These are phyloP conservation scores for Batrachochytrium dendrobatidis DNA, from an alignment of 371 early-diverging fungal genomes.

Conservation along the genomic window DNA sequence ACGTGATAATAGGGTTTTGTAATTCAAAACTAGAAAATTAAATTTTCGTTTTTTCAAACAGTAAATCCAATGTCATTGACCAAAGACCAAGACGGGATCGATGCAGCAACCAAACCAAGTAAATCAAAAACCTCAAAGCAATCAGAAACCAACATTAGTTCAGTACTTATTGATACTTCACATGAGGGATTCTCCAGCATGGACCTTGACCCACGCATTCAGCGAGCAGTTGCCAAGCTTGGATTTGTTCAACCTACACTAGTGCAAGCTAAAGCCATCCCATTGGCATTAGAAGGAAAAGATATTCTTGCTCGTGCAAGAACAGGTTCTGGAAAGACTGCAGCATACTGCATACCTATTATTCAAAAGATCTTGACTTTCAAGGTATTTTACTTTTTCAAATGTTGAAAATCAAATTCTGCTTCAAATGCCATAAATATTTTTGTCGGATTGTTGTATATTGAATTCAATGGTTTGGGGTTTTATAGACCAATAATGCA, in stretches of 20 bases:
- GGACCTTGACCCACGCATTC: slow-evolving; percentile 79
- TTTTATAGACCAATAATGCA: neutral
- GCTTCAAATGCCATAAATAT: too few species aligned
- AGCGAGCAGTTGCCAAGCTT: slow-evolving; percentile 75
- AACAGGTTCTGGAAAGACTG: slow-evolving; percentile 99
- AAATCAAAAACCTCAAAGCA: too few species aligned
- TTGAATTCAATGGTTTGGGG: neutral
- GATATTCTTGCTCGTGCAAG: slow-evolving; percentile 96
- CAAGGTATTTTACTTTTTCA: slow-evolving; percentile 41
- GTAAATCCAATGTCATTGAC: too few species aligned
- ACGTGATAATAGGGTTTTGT: too few species aligned
- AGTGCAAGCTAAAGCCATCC: slow-evolving; percentile 90
- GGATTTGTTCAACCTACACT: slow-evolving; percentile 81
- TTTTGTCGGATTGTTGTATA: too few species aligned
- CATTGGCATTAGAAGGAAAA: slow-evolving; percentile 90
- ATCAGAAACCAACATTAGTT: too few species aligned
- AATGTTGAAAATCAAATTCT: neutral
- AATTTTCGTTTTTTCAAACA: too few species aligned
- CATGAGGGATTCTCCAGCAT: slow-evolving; percentile 22
- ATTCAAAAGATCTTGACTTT: slow-evolving; percentile 76
- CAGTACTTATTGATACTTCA: slow-evolving; percentile 14
- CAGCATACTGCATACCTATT: slow-evolving; percentile 92
- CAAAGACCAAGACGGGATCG: too few species aligned
- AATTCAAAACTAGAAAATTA: too few species aligned
- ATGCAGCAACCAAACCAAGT: too few species aligned